phyloP scores from a whole-genome alignment of 495 filamentous ascomycete genomes.

The Aspergillus biplanus region DNA sequence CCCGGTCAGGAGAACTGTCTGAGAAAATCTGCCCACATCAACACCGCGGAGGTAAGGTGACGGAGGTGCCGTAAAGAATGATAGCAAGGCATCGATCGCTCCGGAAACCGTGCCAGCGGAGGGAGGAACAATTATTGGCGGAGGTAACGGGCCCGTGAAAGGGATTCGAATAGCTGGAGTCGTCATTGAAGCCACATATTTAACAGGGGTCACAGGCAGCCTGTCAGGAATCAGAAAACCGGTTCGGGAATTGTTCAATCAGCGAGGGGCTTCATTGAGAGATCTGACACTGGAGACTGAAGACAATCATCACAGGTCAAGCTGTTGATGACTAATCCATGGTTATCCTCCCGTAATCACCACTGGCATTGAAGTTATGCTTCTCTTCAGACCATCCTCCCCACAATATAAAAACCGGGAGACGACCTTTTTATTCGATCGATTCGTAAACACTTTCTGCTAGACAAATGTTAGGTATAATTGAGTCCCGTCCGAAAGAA shows the following conservation, averaged over 20 bases:
- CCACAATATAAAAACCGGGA: too few relatives aligned
- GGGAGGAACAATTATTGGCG: conserved; percentile 71
- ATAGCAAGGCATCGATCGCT: conserved; percentile 73
- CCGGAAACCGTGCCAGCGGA: conserved; percentile 69
- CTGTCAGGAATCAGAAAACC: not conserved
- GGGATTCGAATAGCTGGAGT: conserved; percentile 83
- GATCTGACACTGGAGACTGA: not conserved
- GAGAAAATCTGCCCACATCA: conserved; percentile 48
- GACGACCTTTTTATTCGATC: too few relatives aligned
- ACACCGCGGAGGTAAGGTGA: conserved; percentile 50
- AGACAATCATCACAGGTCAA: too few relatives aligned
- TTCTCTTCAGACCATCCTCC: too few relatives aligned
- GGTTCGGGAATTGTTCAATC: not conserved
- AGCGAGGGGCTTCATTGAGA: not conserved
- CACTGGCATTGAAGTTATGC: too few relatives aligned
- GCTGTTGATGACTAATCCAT: too few relatives aligned
- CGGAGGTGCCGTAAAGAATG: conserved; percentile 69
- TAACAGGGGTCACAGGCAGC: conserved; percentile 3
- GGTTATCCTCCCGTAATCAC: too few relatives aligned
- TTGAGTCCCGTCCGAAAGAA: too few relatives aligned
- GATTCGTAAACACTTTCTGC: too few relatives aligned
- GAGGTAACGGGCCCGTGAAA: conserved; percentile 83
- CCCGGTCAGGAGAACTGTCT: conserved; percentile 82
- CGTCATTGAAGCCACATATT: conserved; percentile 56
- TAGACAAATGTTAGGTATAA: too few relatives aligned